Percentiles rank a stretch among this genome's conserved stretches.
phyloP scores from a whole-genome alignment of 106 monocot species.

The Platanthera zijinensis region DNA sequence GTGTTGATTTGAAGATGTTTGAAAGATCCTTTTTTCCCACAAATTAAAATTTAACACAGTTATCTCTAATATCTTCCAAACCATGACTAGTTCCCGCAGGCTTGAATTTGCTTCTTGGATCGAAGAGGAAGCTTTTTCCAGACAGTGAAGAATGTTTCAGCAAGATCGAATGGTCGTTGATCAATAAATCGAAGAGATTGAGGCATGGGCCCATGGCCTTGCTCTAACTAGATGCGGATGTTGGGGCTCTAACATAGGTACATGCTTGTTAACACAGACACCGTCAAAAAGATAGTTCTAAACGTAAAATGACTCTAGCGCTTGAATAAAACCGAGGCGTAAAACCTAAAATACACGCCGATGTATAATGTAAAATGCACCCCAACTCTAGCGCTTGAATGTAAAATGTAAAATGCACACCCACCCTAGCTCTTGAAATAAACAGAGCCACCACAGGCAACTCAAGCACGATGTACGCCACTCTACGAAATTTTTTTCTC shows the following conservation, averaged over 20 bases:
- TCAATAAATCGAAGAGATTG: constrained; percentile 18
- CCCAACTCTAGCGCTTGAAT: no score
- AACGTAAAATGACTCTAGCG: no score
- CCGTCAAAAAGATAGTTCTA: no score
- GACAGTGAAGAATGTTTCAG: constrained; percentile 4
- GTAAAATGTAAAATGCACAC: no score
- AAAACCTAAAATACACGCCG: no score
- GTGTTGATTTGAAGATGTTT: background rate
- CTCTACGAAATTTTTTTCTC: no score
- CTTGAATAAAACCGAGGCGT: no score
- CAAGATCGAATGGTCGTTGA: background rate
- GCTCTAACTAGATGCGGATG: background rate
- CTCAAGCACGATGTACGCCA: no score
- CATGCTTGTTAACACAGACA: background rate
- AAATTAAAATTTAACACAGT: background rate
- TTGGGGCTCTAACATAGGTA: background rate
- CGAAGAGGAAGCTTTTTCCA: constrained; percentile 42
- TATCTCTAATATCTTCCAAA: background rate
- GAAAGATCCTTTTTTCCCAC: no score
- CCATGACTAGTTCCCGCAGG: constrained; percentile 19
- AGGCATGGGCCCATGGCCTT: constrained; percentile 14
- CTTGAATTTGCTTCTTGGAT: constrained; percentile 50
- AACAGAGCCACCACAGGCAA: no score
- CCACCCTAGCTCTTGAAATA: no score
- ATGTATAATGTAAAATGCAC: no score